Evolutionary conservation across 306 rosid species (phyloP), one percentile per base, ranked within the genome.

Genomic region (Lathyrus aphaca): DNA sequence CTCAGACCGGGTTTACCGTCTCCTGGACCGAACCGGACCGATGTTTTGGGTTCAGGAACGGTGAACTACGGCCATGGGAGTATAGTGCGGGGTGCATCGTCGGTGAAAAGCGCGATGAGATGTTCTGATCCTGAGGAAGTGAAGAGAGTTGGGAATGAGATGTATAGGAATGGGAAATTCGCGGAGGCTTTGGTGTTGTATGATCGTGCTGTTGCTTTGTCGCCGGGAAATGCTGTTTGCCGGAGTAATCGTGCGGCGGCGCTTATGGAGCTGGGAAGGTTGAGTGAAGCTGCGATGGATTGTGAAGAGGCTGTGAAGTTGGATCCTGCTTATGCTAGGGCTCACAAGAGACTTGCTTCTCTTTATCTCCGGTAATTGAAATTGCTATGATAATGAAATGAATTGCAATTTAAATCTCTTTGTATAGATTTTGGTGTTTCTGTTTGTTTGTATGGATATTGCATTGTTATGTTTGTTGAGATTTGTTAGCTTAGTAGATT

Each of bases 231-330:
- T 59, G 87, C 92, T 0, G 95, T 96, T 5, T 92, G 69, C 63
- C 76, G 95, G 82, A 80, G 98, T 63, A 92, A 89, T 51, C 81
- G 95, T 29, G 95, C 95, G 0, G 96, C 98, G 9, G 98, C 96
- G 14, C 82, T 92, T 64, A 86, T 92, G 19, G 96, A 88, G 3
- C 78, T 92, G 25, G 96, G 96, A 66, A 82, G 95, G 81, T 75
- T 89, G 32, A 77, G 73, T 2, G 98, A 92, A 84, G 98, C 98
- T 0, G 89, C 54, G 19, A 78, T 77, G 71, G 96, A 92, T 69
- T 92, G 98, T 40, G 88, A 82, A 68, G 98, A 92, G 79, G 96
- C 98, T 49, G 92, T 89, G 40, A 84, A 83, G 76, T 78, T 92
- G 82, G 95, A 92, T 38, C 88, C 80, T 63, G 72, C 65, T 77